phyloP scores from a whole-genome alignment of 768 basidiomycete genomes.

The Mycena belliarum region DNA sequence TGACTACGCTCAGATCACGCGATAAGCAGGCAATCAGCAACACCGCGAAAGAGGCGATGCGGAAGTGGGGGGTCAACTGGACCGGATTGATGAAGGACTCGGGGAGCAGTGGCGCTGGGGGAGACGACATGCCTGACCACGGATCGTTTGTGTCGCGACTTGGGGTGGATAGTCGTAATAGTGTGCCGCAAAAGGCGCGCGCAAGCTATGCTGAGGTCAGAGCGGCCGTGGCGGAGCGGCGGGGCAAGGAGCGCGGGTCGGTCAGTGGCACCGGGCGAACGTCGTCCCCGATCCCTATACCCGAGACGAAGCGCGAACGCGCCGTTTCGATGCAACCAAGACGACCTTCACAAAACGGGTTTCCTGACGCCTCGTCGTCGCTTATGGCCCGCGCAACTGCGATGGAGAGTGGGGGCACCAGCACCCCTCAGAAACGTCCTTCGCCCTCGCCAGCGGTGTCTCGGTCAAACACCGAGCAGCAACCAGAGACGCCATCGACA shows the following conservation, averaged over 20 bases:
- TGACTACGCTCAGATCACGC: conserved; percentile 77
- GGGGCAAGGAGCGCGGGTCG: conserved; percentile 43
- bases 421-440: background rate
- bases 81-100: conserved; percentile 59
- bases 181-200: conserved; percentile 40
- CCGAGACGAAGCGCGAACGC: conserved; percentile 24
- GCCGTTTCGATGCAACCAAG: conserved; percentile 18
- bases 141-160: conserved; percentile 38
- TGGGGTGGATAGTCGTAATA: conserved; percentile 34
- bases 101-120: conserved; percentile 17
- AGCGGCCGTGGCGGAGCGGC: conserved; percentile 73
- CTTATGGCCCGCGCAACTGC: conserved; percentile 13
- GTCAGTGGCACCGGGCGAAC: conserved; percentile 23
- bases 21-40: conserved; percentile 88
- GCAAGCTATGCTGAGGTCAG: conserved; percentile 74
- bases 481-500: conserved; percentile 27
- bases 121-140: conserved; percentile 46
- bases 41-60: conserved; percentile 85
- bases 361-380: background rate
- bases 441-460: conserved; percentile 1
- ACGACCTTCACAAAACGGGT: conserved; percentile 15
- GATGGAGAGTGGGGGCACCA: background rate
- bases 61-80: conserved; percentile 92
- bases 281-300: conserved; percentile 23
- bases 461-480: conserved; percentile 2